phyloP scores from a whole-genome alignment of 164 flowering plant species.

The Piper longum region DNA sequence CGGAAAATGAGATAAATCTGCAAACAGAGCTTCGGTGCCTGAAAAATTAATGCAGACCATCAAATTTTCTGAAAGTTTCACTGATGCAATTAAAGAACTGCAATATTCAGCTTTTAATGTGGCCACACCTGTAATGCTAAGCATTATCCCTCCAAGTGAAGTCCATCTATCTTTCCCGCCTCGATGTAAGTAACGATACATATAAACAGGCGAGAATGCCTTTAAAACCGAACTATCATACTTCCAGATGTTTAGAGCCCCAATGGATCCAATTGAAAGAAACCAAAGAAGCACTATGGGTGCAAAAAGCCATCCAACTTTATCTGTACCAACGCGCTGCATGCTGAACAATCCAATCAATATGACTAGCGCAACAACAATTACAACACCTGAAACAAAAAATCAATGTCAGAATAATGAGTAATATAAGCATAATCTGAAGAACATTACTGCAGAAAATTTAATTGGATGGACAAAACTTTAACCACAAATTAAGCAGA shows the following conservation, averaged over 20 bases:
- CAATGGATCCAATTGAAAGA: slow-evolving; percentile 80
- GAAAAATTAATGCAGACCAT: slow-evolving; percentile 8
- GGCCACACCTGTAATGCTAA: slow-evolving; percentile 74
- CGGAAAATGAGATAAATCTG: slow-evolving; percentile 87
- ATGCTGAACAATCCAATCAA: slow-evolving; percentile 83
- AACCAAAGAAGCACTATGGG: slow-evolving; percentile 93
- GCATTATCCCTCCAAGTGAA: slow-evolving; percentile 93
- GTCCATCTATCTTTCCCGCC: slow-evolving; percentile 54
- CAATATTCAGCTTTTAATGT: not conserved
- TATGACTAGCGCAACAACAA: slow-evolving; percentile 66
- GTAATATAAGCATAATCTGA: too few species aligned
- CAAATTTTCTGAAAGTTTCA: not conserved
- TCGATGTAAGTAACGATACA: slow-evolving; percentile 56
- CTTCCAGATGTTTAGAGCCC: slow-evolving; percentile 76
- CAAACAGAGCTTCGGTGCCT: slow-evolving; percentile 99
- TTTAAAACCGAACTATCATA: slow-evolving; percentile 55
- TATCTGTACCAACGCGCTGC: slow-evolving; percentile 95
- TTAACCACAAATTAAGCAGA: not conserved
- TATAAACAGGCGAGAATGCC: slow-evolving; percentile 82
- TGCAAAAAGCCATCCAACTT: slow-evolving; percentile 94
- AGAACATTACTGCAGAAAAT: not conserved
- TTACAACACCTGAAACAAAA: slow-evolving; percentile 54
- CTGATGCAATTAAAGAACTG: not conserved
- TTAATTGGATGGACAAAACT: not conserved
- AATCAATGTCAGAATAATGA: not conserved